Evolutionary conservation across 2,329 filamentous ascomycete species (phyloP).

Genomic region (Arthroderma sp.): DNA sequence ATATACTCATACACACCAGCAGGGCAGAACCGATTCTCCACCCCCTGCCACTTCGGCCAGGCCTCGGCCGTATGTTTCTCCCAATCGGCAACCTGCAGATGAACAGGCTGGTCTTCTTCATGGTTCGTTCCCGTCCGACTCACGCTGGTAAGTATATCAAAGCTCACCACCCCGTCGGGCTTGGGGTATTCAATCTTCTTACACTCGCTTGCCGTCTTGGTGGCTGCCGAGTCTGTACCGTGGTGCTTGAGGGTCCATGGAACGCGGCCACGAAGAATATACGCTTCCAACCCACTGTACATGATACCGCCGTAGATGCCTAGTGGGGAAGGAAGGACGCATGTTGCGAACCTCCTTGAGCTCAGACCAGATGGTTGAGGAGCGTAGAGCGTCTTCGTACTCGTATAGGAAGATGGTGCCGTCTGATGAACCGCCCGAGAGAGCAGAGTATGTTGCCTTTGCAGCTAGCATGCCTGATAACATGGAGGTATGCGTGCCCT

Average conservation of each 20-base stretch:
- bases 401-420: constrained; percentile 83
- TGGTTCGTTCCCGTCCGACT: constrained; percentile 95
- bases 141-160: constrained; percentile 92
- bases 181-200: constrained; percentile 92
- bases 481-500: constrained; percentile 97
- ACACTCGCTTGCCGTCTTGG: constrained; percentile 65
- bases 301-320: constrained; percentile 80
- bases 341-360: constrained; percentile 94
- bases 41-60: constrained; percentile 76
- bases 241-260: constrained; percentile 92
- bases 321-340: constrained; percentile 80
- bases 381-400: constrained; percentile 80
- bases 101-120: constrained; percentile 95
- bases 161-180: constrained; percentile 86
- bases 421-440: constrained; percentile 39
- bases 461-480: constrained; percentile 93
- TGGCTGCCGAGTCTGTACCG: constrained; percentile 62
- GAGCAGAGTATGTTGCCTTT: constrained; percentile 72
- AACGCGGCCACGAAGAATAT: constrained; percentile 66
- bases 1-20: constrained; percentile 97
- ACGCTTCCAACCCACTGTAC: constrained; percentile 90
- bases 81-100: constrained; percentile 91
- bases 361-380: constrained; percentile 85
- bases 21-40: constrained; percentile 95
- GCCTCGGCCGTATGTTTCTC: constrained; percentile 73